Evolutionary conservation across 1,284 basidiomycete genomes (phyloP), one percentile per base, ranked within the genome.

Genomic region (Boletus semigastroideus): DNA sequence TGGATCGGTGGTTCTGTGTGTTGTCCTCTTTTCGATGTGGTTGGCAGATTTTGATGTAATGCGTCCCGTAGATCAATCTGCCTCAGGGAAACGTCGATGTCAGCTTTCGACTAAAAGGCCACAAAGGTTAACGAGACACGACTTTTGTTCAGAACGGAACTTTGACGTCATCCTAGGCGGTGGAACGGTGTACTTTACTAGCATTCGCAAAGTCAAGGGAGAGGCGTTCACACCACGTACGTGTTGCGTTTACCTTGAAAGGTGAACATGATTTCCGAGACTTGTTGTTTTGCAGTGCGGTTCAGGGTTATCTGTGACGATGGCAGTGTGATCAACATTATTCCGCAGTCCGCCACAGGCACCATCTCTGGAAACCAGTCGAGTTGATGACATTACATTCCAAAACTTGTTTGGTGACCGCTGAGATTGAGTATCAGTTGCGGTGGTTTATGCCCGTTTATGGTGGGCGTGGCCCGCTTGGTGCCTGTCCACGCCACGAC

Each of bases 101-200:
- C 45, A 86, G 84, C 63, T 87, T 89, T 68, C 77, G 86, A 47
- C 71, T 91, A 22, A 85, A 82, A 60, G 88, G 89, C 0, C 82
- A 87, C 37, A 82, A 78, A 73, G 80, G 86, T 82, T 22, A 38
- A 73, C 61, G 17, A 44, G 33, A 41, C 14, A 12, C 31, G 30
- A 13, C 11, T 14, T 25, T 16, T 41, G 36, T 22, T 46, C 31
- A 11, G 25, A 37, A 8, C 19, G 4, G 36, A 17, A 31, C n/a
- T 17, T 44, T 52, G 20, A 46, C 19, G 42, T 16, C 11, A 5
- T 20, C 33, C 1, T 31, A 89, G 86, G 79, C 17, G 74, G 82
- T 14, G 88, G 88, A 7, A 90, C 86, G 8, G 65, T 90, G 0
- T 90, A 90, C 63, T 90, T 90, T 65, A 90, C 88, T 7, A 90